Evolutionary conservation across 768 basidiomycete genomes (phyloP).

Genomic region (Lactarius akahatsu): DNA sequence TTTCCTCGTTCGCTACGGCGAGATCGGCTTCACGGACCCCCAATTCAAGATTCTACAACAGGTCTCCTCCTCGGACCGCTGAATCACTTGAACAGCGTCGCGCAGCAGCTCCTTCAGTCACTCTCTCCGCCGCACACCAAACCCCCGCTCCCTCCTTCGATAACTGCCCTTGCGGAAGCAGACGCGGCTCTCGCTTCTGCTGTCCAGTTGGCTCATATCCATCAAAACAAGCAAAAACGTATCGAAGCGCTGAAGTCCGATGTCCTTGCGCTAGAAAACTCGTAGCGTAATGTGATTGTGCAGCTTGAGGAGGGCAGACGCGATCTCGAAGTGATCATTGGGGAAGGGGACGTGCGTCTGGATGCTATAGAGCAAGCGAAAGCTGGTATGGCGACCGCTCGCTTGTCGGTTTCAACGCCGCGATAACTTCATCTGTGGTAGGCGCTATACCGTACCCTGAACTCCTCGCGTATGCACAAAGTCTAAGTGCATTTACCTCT

Average conservation of each 20-base stretch:
- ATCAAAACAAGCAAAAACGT: conserved; percentile 72
- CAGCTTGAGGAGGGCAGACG: conserved; percentile 64
- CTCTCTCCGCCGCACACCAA: conserved; percentile 65
- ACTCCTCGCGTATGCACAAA: too few relatives aligned
- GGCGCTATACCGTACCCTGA: too few relatives aligned
- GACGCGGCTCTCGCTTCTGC: conserved; percentile 67
- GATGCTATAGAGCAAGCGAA: conserved; percentile 70
- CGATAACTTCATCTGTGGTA: too few relatives aligned
- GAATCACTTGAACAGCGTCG: conserved; percentile 57
- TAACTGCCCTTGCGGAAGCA: conserved; percentile 55
- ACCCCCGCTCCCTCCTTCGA: conserved; percentile 60
- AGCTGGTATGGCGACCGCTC: conserved; percentile 49
- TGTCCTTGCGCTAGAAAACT: conserved; percentile 61
- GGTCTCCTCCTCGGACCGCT: conserved; percentile 63
- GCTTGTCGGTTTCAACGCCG: not conserved
- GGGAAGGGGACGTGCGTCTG: conserved; percentile 72
- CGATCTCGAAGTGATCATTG: conserved; percentile 66
- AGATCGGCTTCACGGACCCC: not conserved
- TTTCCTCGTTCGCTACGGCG: not conserved
- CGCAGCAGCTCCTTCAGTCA: conserved; percentile 69
- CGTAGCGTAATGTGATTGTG: conserved; percentile 65
- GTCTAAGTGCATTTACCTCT: conserved; percentile 86
- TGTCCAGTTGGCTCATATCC: conserved; percentile 61
- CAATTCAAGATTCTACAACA: conserved; percentile 50
- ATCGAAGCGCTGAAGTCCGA: conserved; percentile 74